Percentiles rank a stretch among this genome's conserved stretches.
Conservation (phyloP, 345 rosid genomes). For the Eucalyptus brandiana region DNA sequence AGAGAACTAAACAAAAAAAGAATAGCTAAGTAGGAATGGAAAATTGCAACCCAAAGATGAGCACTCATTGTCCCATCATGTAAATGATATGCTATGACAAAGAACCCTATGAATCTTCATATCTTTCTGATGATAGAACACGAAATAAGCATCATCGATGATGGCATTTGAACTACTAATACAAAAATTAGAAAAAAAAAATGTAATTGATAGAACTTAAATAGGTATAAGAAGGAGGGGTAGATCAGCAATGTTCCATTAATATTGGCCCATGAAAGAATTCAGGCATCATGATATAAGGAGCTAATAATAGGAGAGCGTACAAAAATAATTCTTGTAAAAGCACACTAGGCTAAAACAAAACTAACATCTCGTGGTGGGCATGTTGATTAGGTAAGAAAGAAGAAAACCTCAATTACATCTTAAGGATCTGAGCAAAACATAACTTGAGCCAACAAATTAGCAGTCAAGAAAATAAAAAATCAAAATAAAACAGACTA, state of each 20-base stretch:
- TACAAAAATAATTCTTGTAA: not conserved
- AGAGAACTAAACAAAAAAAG: no score
- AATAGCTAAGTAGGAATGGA: not conserved
- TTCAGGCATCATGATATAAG: not conserved
- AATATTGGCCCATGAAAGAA: not conserved
- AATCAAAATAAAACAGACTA: not conserved
- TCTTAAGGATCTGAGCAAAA: constrained; percentile 28
- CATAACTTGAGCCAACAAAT: constrained; percentile 41
- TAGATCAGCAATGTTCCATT: not conserved
- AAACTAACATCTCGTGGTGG: not conserved
- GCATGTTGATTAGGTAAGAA: not conserved
- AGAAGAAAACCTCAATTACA: not conserved
- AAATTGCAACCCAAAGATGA: not conserved
- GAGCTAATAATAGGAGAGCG: not conserved
- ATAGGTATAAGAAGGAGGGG: not conserved
- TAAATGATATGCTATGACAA: not conserved
- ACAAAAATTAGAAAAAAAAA: not conserved
- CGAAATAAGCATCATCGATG: not conserved
- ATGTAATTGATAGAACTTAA: not conserved
- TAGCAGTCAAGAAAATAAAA: not conserved
- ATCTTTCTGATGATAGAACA: not conserved
- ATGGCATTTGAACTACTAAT: not conserved
- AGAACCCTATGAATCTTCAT: not conserved
- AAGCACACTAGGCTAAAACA: not conserved
- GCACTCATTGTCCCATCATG: not conserved